These are phyloP conservation scores for Nigrospora sphaerica DNA, from an alignment of 2,329 filamentous ascomycete species.

Conservation along the genomic window DNA sequence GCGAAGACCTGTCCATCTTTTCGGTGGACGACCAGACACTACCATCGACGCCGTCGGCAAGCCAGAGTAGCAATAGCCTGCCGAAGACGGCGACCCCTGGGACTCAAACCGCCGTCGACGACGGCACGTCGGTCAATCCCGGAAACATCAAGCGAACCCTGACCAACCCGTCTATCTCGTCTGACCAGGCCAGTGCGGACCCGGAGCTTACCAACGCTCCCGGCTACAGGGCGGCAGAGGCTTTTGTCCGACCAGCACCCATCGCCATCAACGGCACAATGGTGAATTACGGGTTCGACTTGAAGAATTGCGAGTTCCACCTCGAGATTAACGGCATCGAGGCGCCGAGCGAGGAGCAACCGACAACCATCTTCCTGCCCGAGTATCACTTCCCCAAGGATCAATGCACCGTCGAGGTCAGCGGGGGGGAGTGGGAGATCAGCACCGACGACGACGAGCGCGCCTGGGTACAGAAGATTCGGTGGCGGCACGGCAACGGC, in stretches of 20 bases:
- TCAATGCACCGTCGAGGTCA: constrained; percentile 65
- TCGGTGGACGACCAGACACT: constrained; percentile 72
- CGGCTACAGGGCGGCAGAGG: constrained; percentile 85
- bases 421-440: constrained; percentile 86
- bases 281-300: constrained; percentile 69
- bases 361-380: constrained; percentile 80
- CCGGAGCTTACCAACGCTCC: constrained; percentile 55
- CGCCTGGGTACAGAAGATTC: constrained; percentile 65
- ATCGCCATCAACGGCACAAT: constrained; percentile 68
- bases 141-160: constrained; percentile 69
- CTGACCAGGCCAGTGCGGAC: constrained; percentile 41
- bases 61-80: constrained; percentile 41
- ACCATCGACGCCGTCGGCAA: constrained; percentile 36
- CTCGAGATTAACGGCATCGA: constrained; percentile 59
- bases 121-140: constrained; percentile 59
- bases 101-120: constrained; percentile 33
- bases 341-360: constrained; percentile 52
- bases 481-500: constrained; percentile 90
- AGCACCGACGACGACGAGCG: constrained; percentile 64
- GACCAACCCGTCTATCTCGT: constrained; percentile 59
- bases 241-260: constrained; percentile 81
- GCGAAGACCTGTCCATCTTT: constrained; percentile 88
- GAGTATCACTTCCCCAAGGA: constrained; percentile 86
- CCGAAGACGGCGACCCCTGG: constrained; percentile 23
- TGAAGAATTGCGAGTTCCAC: constrained; percentile 70